Evolutionary conservation across 495 filamentous ascomycete species (phyloP).

Genomic region (Pyronema omphalodes): DNA sequence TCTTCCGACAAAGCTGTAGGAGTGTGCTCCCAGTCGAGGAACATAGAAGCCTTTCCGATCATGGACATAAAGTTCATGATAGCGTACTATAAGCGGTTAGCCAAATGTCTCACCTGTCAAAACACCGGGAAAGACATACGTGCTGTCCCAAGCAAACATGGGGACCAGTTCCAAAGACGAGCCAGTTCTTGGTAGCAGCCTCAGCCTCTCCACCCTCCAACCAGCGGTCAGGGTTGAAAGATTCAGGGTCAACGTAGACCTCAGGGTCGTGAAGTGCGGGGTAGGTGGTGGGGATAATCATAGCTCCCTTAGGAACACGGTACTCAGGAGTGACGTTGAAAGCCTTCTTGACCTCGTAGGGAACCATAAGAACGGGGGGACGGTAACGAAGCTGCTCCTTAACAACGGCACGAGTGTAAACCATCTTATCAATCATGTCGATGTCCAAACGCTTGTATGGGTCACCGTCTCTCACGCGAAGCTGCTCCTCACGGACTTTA

Average conservation of each 20-base stretch:
- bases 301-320: slow-evolving; percentile 79
- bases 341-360: slow-evolving; percentile 82
- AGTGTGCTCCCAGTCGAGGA: slow-evolving; percentile 80
- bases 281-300: slow-evolving; percentile 84
- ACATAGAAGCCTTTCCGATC: slow-evolving; percentile 84
- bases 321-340: slow-evolving; percentile 84
- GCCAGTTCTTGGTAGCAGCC: slow-evolving; percentile 84
- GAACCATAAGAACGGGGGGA: slow-evolving; percentile 94
- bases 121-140: slow-evolving; percentile 2
- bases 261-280: slow-evolving; percentile 86
- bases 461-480: slow-evolving; percentile 60
- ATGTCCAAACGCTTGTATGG: slow-evolving; percentile 49
- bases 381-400: slow-evolving; percentile 90
- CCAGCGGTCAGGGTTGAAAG: slow-evolving; percentile 83
- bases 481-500: slow-evolving; percentile 82
- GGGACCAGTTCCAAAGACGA: slow-evolving; percentile 89
- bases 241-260: slow-evolving; percentile 74
- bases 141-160: slow-evolving; percentile 95
- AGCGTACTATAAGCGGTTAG: slow-evolving; percentile 39
- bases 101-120: neutral
- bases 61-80: slow-evolving; percentile 72
- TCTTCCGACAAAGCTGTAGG: slow-evolving; percentile 65
- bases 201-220: slow-evolving; percentile 72
- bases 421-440: slow-evolving; percentile 71
- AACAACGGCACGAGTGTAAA: slow-evolving; percentile 81